Evolutionary conservation across 2,329 filamentous ascomycete genomes (phyloP), one percentile per base, ranked within the genome.

Genomic region (Colletotrichum lupini): DNA sequence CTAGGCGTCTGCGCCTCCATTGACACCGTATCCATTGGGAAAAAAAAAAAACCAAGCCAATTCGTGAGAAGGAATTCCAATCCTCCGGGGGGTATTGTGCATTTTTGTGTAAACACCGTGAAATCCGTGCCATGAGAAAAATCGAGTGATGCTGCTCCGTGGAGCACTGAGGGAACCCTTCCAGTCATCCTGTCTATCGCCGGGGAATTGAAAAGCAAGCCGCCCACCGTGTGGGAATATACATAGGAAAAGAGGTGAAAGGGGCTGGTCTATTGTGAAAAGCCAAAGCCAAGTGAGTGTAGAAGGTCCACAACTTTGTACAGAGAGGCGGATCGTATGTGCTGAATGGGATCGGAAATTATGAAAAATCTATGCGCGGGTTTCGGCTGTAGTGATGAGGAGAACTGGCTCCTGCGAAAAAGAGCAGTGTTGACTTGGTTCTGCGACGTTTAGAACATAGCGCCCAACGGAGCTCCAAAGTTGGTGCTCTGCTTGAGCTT

Each of bases 401-500:
- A 73, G 70, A 52, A 30, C 55, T 66, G 14, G 56, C 70, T 70
- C 49, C 56, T 2, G 19, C 30, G 60, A 65, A 55, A 37, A 37
- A 19, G 56, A 58, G 6, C 22, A 35, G n/a, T 12, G 22, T 7
- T 9, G 5, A 37, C 37, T 16, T 37, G 22, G 2, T 37, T 35
- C 46, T 42, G 42, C 28, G 53, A 49, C 16, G 12, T 46, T 69
- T 58, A 75, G 24, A 75, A 75, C 64, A 74, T 69, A 37, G 62
- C 62, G 62, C 74, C 74, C 46, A 75, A 26, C 4, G 74, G 74
- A 19, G 74, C 74, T n/a, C 74, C 74, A 28, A 75, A 88, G 46
- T 75, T 75, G 74, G 80, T 83, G 22, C 83, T 86, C 30, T 78
- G 82, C 76, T 80, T 86, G 53, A 88, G 78, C 76, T 83, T 86